Conservation (phyloP, 2,329 filamentous ascomycete genomes). For the Aspergillus quadrilineatus region DNA sequence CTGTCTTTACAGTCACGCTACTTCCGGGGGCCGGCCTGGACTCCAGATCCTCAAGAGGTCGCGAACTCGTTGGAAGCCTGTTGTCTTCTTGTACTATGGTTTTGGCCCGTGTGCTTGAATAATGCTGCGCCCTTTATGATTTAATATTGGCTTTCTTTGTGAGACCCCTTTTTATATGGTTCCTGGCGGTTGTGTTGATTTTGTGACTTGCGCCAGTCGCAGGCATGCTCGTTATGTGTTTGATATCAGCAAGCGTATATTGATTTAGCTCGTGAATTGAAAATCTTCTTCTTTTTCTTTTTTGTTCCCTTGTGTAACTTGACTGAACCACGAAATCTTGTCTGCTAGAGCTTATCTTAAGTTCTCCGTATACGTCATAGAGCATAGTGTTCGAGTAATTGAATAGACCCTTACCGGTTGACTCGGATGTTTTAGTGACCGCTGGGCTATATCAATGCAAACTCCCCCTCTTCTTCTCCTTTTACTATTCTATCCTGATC, state of each 20-base stretch:
- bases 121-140: slow-evolving; percentile 16
- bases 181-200: slow-evolving; percentile 25
- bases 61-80: slow-evolving; percentile 3
- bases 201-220: slow-evolving; percentile 21
- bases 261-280: slow-evolving; percentile 17
- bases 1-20: neutral
- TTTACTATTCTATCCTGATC: neutral
- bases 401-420: neutral
- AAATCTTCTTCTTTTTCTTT: slow-evolving; percentile 10
- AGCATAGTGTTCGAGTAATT: neutral
- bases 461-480: neutral
- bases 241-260: slow-evolving; percentile 27
- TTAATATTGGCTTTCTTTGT: slow-evolving; percentile 14
- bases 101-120: slow-evolving; percentile 19
- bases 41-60: neutral
- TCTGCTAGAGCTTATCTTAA: too few species aligned
- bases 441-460: neutral
- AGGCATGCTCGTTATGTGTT: slow-evolving; percentile 19
- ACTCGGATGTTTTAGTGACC: neutral
- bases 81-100: slow-evolving; percentile 26
- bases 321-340: too few species aligned
- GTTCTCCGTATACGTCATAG: neutral
- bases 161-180: slow-evolving; percentile 22
- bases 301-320: too few species aligned
- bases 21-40: slow-evolving; percentile 2